Evolutionary conservation across 257 asterid genomes (phyloP), one percentile per base, ranked within the genome.

Genomic region (Osmanthus fragrans): DNA sequence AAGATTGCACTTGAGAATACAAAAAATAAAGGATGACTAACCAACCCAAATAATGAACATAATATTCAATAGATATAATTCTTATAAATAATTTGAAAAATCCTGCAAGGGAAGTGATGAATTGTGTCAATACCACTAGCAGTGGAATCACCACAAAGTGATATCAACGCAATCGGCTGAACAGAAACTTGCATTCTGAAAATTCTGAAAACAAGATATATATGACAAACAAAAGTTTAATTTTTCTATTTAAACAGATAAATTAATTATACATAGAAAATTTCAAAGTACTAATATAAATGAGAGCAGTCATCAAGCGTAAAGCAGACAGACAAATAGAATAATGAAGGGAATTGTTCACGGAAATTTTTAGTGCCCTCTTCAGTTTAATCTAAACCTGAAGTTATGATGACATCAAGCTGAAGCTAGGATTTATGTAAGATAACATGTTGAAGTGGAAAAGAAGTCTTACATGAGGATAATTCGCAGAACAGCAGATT

Each of bases 391-490:
- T 23, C 1, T 5, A 60, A 7, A 60, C 67, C 32, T 1, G 6
- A 60, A 56, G 27, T 5, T 21, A 19, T 7, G 66, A 56, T 56
- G 66, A 25, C 66, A 56, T 13, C 12, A 21, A 23, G 33, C 67
- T 60, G 23, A 4, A 60, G 9, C 1, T 9, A 60, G 32, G 67
- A 56, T 25, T n/a, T 25, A 23, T 23, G 30, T 60, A 56, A 56
- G 29, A 25, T 60, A 60, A 60, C 67, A 60, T 3, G 5, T 60
- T 23, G 67, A 60, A n/a, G 16, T 23, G 32, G 67, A 60, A 25
- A 23, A 73, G 73, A 73, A 76, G 27, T 77, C 88, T 85, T 85
- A 85, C 88, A 70, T 77, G 83, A 63, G 67, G 12, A 36, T 86
- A 75, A 85, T 71, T 77, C 63, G 37, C 71, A 77, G 75, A 70